Evolutionary conservation across 441 rosid genomes (phyloP).

Genomic region (Syzygium malaccense): DNA sequence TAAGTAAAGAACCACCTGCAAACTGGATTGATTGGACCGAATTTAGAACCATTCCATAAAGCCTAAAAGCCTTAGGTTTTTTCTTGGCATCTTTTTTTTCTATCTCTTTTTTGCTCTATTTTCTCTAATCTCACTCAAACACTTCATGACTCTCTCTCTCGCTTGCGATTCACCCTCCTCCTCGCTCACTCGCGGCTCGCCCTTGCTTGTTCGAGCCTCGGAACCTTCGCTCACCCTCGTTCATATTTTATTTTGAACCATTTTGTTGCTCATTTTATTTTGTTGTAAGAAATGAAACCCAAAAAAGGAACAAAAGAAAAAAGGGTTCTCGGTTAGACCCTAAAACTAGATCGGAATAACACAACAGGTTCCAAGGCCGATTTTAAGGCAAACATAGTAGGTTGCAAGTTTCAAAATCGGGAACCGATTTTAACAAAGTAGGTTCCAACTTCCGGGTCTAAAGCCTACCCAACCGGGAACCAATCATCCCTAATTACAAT

Average conservation of each 20-base stretch:
- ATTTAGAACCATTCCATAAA: background rate
- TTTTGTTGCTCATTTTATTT: background rate
- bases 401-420: too few species aligned
- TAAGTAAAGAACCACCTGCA: background rate
- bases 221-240: background rate
- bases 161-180: background rate
- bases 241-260: too few species aligned
- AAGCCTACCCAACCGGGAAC: too few species aligned
- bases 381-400: too few species aligned
- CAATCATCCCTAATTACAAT: too few species aligned
- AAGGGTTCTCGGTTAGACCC: background rate
- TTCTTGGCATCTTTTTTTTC: background rate
- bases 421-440: too few species aligned
- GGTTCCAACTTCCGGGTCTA: too few species aligned
- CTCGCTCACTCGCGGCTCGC: background rate
- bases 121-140: background rate
- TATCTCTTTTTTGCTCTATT: too few species aligned
- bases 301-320: too few species aligned
- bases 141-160: background rate
- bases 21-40: background rate
- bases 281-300: background rate
- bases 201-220: background rate
- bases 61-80: too few species aligned
- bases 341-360: background rate
- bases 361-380: too few species aligned